phyloP scores from a whole-genome alignment of 2,329 filamentous ascomycete genomes.

The Botryotinia convoluta region DNA sequence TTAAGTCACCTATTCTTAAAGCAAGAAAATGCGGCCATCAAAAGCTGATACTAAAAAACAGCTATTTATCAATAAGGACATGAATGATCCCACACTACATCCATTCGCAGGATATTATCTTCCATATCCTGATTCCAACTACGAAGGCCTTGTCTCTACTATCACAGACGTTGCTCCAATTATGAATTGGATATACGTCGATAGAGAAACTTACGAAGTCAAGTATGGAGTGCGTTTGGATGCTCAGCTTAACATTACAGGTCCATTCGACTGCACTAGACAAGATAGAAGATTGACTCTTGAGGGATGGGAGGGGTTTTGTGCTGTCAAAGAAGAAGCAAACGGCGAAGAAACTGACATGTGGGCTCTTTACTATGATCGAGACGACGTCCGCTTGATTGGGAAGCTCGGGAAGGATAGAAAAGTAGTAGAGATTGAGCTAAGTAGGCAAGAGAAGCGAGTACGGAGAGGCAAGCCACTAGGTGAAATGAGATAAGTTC shows the following conservation, averaged over 20 bases:
- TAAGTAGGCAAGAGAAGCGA: background rate
- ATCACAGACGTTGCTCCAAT: too few species aligned
- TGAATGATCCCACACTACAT: too few species aligned
- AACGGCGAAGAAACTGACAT: background rate
- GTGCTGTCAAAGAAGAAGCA: background rate
- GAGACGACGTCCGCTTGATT: background rate
- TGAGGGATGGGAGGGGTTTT: background rate
- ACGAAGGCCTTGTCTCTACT: too few species aligned
- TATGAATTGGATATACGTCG: background rate
- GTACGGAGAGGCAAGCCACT: background rate
- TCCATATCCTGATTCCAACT: too few species aligned
- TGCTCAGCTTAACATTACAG: background rate
- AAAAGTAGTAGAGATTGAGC: background rate
- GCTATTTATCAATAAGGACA: too few species aligned
- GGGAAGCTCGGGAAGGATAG: background rate
- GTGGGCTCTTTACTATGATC: background rate
- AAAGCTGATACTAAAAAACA: too few species aligned
- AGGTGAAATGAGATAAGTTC: background rate
- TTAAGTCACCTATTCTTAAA: too few species aligned
- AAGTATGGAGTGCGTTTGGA: background rate
- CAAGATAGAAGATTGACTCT: background rate
- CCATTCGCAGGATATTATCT: too few species aligned
- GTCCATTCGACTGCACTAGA: background rate
- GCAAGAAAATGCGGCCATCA: too few species aligned
- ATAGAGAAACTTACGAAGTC: background rate